phyloP scores from a whole-genome alignment of 306 rosid genomes.

The Oemleria cerasiformis region DNA sequence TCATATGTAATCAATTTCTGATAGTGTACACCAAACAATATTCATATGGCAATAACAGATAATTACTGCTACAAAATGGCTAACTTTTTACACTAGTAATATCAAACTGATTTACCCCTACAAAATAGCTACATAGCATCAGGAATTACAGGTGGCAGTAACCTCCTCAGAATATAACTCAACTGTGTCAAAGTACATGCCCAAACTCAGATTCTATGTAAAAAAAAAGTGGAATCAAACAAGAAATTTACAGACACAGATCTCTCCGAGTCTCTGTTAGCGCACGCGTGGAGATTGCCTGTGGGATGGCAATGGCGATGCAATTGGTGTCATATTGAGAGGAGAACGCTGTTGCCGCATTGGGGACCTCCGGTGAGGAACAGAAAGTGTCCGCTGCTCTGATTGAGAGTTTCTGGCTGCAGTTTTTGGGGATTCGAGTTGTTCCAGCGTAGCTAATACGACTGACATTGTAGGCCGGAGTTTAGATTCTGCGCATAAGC shows the following conservation, averaged over 20 bases:
- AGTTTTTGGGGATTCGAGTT: conserved; percentile 57
- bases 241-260: conserved; percentile 33
- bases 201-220: conserved; percentile 28
- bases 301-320: conserved; percentile 56
- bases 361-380: conserved; percentile 44
- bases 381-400: conserved; percentile 33
- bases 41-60: not conserved
- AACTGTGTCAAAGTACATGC: conserved; percentile 32
- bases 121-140: conserved; percentile 13
- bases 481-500: conserved; percentile 74
- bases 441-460: conserved; percentile 64
- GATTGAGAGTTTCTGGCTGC: conserved; percentile 36
- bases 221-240: conserved; percentile 22
- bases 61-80: not conserved
- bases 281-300: conserved; percentile 46
- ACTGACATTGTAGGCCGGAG: conserved; percentile 76
- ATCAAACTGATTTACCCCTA: conserved; percentile 6
- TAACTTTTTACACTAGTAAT: conserved; percentile 22
- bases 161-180: conserved; percentile 20
- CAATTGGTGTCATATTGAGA: conserved; percentile 42
- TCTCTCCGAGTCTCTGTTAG: not conserved
- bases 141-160: conserved; percentile 18
- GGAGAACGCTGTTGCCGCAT: conserved; percentile 47
- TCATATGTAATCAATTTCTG: too few species aligned
- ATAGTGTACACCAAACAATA: too few species aligned